Percentiles rank a stretch among this genome's conserved stretches.
Conservation (phyloP, 1,139 yeast species). For the Magnusiomyces suaveolens region DNA sequence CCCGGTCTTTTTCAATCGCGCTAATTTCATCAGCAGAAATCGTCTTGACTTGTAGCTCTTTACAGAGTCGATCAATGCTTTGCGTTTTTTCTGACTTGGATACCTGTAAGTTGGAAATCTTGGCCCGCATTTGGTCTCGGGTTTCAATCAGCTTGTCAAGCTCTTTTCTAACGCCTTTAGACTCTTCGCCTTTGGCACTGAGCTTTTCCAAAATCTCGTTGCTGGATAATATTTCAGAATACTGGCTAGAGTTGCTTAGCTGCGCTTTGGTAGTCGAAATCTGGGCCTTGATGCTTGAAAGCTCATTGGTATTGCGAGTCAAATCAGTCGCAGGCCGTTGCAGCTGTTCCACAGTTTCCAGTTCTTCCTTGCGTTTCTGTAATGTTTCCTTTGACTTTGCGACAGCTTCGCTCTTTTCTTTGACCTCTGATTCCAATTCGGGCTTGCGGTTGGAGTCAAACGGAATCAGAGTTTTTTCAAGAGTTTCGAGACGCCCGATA, state of each 20-base stretch:
- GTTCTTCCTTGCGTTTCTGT: slow-evolving; percentile 12
- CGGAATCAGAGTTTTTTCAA: not conserved
- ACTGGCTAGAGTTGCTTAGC: slow-evolving; percentile 30
- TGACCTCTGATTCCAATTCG: not conserved
- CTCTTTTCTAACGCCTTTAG: slow-evolving; percentile 40
- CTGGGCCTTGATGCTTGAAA: slow-evolving; percentile 17
- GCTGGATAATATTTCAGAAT: slow-evolving; percentile 29
- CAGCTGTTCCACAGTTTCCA: slow-evolving; percentile 29
- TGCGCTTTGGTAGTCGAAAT: slow-evolving; percentile 30
- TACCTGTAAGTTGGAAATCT: slow-evolving; percentile 42
- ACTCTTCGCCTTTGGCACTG: slow-evolving; percentile 35
- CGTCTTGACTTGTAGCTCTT: slow-evolving; percentile 17
- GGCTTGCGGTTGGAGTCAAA: not conserved
- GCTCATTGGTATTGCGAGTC: slow-evolving; percentile 20
- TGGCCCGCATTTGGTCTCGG: slow-evolving; percentile 43
- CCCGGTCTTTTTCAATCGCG: slow-evolving; percentile 21
- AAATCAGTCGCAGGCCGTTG: slow-evolving; percentile 31
- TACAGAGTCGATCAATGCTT: slow-evolving; percentile 38
- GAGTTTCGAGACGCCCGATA: not conserved
- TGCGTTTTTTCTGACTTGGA: slow-evolving; percentile 49
- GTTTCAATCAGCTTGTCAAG: slow-evolving; percentile 40
- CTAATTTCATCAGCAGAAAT: slow-evolving; percentile 26
- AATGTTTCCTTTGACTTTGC: slow-evolving; percentile 8
- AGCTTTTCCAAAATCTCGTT: slow-evolving; percentile 48
- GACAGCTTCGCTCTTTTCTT: slow-evolving; percentile 5